Base-by-base conservation (phyloP, 2,329 filamentous ascomycete genomes). In the Sporothrix curviconia region DNA sequence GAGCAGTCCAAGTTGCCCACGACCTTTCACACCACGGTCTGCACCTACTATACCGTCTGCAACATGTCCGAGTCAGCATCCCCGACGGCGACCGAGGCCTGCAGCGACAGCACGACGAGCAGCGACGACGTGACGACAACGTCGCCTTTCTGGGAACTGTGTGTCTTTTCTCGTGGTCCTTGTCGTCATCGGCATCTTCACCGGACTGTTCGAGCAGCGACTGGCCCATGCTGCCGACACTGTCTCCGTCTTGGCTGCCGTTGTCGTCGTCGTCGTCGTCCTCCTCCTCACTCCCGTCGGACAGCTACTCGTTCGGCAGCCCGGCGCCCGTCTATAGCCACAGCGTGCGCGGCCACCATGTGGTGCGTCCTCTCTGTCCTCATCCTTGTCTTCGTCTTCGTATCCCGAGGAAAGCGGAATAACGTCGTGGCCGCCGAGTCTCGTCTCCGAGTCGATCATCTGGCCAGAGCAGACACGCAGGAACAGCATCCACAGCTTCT, bases 101-200 rank as follows among this genome's bases (percentile, higher is more conserved):
- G 46, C 50, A 50, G 56, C 43, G 54, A 30, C 40, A 42, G 42
- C 28, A 55, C 40, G 28, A 55, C 17, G 37, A 54, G 51, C 28
- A 54, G n/a, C 39, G 44, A 37, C 39, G n/a, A n/a, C n/a, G n/a
- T n/a, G n/a, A n/a, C n/a, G n/a, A n/a, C n/a, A n/a, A n/a, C n/a
- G n/a, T n/a, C n/a, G n/a, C n/a, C n/a, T n/a, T n/a, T n/a, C n/a
- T n/a, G n/a, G n/a, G n/a, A n/a, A n/a, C n/a, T n/a, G n/a, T n/a
- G n/a, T n/a, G n/a, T n/a, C n/a, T n/a, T n/a, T 43, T 30, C 28
- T 37, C 47, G 22, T 22, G 22, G 17, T 37, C 47, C n/a, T 50
- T 30, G 47, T 50, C 47, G 19, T 50, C 47, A 14, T 34, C 47
- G n/a, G 19, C 25, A 14, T 34, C 47, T 32, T 36, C 47, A 15